These are phyloP conservation scores for Jatropha multifida DNA, from an alignment of 441 rosid species.

Conservation along the genomic window DNA sequence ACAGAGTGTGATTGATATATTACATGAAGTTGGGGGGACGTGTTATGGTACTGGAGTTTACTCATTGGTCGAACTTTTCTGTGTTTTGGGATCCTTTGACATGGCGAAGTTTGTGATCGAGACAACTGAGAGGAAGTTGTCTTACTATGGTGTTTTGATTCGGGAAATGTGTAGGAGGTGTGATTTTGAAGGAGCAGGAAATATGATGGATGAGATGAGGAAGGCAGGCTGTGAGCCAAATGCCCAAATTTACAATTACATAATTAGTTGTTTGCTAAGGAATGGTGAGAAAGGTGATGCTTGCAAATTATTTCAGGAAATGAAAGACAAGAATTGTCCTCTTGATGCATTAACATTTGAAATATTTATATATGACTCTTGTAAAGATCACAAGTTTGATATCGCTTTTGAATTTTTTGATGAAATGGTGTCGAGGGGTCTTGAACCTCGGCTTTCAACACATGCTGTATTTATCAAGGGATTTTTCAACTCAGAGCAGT, in stretches of 20 bases:
- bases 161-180: slow-evolving; percentile 36
- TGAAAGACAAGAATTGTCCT: slow-evolving; percentile 38
- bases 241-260: slow-evolving; percentile 34
- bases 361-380: slow-evolving; percentile 38
- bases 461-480: slow-evolving; percentile 48
- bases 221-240: slow-evolving; percentile 29
- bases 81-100: slow-evolving; percentile 33
- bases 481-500: slow-evolving; percentile 29
- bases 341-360: slow-evolving; percentile 57
- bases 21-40: slow-evolving; percentile 45
- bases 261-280: slow-evolving; percentile 43
- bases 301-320: slow-evolving; percentile 31
- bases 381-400: slow-evolving; percentile 33
- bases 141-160: slow-evolving; percentile 36
- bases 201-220: slow-evolving; percentile 45
- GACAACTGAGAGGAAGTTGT: slow-evolving; percentile 33
- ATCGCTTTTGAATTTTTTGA: slow-evolving; percentile 29
- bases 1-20: slow-evolving; percentile 30
- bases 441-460: slow-evolving; percentile 47
- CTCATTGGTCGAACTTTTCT: slow-evolving; percentile 43
- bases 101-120: slow-evolving; percentile 45
- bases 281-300: slow-evolving; percentile 33
- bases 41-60: slow-evolving; percentile 39
- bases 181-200: slow-evolving; percentile 37
- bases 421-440: slow-evolving; percentile 29